Base-by-base conservation (phyloP, 2,329 filamentous ascomycete species). In the Clonostachys rosea region DNA sequence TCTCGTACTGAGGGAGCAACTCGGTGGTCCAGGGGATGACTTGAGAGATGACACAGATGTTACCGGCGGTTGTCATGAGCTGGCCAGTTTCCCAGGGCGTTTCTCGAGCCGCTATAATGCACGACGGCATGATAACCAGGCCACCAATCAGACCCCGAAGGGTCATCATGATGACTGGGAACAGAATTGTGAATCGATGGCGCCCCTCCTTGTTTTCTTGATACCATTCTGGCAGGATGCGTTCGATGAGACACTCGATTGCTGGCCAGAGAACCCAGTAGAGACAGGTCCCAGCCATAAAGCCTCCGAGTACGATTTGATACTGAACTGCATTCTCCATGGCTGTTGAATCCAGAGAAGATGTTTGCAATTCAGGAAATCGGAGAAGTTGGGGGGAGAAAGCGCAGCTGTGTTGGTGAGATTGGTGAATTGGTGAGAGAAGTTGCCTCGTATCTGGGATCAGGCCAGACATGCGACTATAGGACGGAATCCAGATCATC, bases 1-100 rank as follows among this genome's bases (percentile, higher is more conserved):
- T 55, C 36, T 50, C 39, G 8, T 47, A 46, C 16, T 50, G 34
- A 7, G 50, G 20, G 0, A 51, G 46, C 9, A 59, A 33, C 42
- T 60, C 58, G 34, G 51, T 49, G 3, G 53, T 48, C 58, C 58
- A 61, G 10, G 57, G 48, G 0, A 47, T 50, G 13, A 52, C 43
- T 24, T 60, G 58, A n/a, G 58, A 52, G 11, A 52, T 56, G 3
- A 59, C 39, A 33, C 58, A 60, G 20, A 60, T 40, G 24, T 56
- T 43, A 2, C 58, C 58, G 1, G 52, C 45, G 4, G 35, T 42
- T n/a, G 49, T 55, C 33, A 59, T 43, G 39, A 47, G 47, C 5
- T 56, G 49, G 11, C 50, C 43, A 13, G 54, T 46, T 5, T 56
- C 56, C 55, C 52, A 59, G 1, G 52, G 47, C 6, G 58, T 58